Evolutionary conservation across 345 rosid genomes (phyloP).

Genomic region (Salix brachista): DNA sequence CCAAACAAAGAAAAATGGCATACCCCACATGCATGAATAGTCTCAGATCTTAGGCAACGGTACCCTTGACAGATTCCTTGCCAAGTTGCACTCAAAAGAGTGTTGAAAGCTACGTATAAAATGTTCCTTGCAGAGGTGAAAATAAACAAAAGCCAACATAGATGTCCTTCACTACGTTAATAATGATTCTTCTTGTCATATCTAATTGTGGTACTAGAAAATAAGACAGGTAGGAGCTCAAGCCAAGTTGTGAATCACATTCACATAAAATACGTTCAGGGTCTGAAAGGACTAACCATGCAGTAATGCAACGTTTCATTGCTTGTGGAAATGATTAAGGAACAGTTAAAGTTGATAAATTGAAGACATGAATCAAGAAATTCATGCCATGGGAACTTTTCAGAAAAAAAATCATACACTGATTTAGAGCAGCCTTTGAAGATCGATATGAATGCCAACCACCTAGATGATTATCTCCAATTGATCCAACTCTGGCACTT

Average conservation of each 20-base stretch:
- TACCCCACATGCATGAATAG: neutral
- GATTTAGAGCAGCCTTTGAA: constrained; percentile 85
- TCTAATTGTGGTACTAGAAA: neutral
- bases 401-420: constrained; percentile 41
- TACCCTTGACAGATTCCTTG: neutral
- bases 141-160: neutral
- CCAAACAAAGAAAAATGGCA: neutral
- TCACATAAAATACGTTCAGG: neutral
- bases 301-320: neutral
- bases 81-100: neutral
- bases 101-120: neutral
- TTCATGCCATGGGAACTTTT: neutral
- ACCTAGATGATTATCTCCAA: constrained; percentile 76
- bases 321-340: neutral
- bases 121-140: neutral
- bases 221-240: neutral
- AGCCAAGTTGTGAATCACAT: neutral
- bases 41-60: neutral
- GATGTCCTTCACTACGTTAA: neutral
- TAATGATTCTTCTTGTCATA: neutral
- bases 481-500: constrained; percentile 88
- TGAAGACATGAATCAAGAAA: neutral
- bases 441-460: constrained; percentile 94
- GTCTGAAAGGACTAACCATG: neutral
- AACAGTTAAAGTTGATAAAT: neutral